Conservation (phyloP, 139 green algal species). For the Dunaliella primolecta region DNA sequence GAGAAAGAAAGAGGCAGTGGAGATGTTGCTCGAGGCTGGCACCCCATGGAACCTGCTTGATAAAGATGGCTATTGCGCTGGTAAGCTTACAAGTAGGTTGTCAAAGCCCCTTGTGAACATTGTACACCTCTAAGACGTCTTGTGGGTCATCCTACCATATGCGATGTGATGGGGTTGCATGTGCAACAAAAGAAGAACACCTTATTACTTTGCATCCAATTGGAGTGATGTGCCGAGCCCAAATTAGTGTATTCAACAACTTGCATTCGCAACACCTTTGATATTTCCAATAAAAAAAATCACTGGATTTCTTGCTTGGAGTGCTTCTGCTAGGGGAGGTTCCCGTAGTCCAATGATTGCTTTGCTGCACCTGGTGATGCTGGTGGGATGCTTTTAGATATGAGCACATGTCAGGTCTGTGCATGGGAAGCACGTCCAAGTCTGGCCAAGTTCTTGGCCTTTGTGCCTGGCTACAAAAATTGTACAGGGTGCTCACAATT, state of each 20-base stretch:
- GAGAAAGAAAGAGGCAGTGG: constrained; percentile 8
- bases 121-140: neutral
- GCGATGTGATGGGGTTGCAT: neutral
- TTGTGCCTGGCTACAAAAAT: too few relatives aligned
- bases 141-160: neutral
- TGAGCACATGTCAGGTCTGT: too few relatives aligned
- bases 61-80: constrained; percentile 28
- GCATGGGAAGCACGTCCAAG: too few relatives aligned
- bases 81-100: constrained; percentile 7
- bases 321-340: too few relatives aligned
- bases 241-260: neutral
- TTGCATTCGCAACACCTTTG: neutral
- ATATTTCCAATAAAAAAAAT: too few relatives aligned
- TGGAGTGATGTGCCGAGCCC: neutral
- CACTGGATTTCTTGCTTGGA: too few relatives aligned
- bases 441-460: too few relatives aligned
- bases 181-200: neutral
- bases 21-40: constrained; percentile 19
- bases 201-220: neutral
- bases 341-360: too few relatives aligned
- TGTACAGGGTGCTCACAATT: too few relatives aligned
- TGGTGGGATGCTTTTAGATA: too few relatives aligned
- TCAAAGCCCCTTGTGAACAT: too few relatives aligned
- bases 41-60: constrained; percentile 35
- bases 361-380: too few relatives aligned